Base-by-base conservation (phyloP, 2,329 filamentous ascomycete genomes). In the Apiospora malaysiana region DNA sequence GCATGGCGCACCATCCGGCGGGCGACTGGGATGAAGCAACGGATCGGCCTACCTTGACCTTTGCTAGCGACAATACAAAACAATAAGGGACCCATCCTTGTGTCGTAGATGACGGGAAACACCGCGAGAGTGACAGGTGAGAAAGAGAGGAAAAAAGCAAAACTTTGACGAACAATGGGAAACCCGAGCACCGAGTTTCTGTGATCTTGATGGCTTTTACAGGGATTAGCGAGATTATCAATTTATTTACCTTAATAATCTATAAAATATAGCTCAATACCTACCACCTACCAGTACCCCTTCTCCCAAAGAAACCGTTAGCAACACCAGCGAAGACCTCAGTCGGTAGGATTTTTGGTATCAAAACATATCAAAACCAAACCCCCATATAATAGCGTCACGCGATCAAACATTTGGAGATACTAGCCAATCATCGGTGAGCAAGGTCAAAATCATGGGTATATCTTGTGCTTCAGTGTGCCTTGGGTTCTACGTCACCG, bases 91-190 rank as follows among this genome's bases (percentile, higher is more conserved):
- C 32, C 18, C 56, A 40, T 63, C 9, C 10, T 63, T n/a, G 56
- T 63, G 32, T 63, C 32, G 32, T 40, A 40, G 18, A 40, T 3
- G 12, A 18, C 56, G 56, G 56, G 56, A 63, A 63, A 6, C 32
- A 32, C 56, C 56, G 56, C 37, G 9, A 63, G 56, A n/a, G 51
- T n/a, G 51, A 27, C 51, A 40, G 56, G 3, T 40, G 32, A 40
- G 27, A 56, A 32, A 4, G n/a, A 25, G n/a, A n/a, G n/a, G n/a
- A 40, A 40, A 37, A 63, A 63, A 21, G 7, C 32, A 63, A 37
- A 59, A 37, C 16, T 40, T 40, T 32, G 21, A 63, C n/a, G 32
- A 63, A 63, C 18, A 27, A 63, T 63, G 56, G 56, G 56, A 63
- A 63, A 63, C 27, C 40, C 32, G 27, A 63, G 56, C 40, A 18